Conservation (phyloP, 805 yeast genomes). For the Ogataea zsoltii region DNA sequence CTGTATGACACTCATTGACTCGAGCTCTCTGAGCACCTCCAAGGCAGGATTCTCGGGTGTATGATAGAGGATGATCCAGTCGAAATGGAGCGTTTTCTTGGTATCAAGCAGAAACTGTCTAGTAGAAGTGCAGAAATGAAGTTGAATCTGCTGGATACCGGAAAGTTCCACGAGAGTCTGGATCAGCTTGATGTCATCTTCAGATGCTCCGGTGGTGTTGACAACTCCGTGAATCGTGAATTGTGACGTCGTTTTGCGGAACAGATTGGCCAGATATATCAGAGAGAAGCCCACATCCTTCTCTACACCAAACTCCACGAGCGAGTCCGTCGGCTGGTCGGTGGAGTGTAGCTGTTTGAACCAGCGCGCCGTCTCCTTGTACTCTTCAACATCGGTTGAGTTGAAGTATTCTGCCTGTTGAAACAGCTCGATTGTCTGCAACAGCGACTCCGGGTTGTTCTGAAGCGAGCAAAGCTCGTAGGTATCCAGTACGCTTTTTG, state of each 20-base stretch:
- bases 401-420: constrained; percentile 7
- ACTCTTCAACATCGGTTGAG: constrained; percentile 4
- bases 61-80: constrained; percentile 26
- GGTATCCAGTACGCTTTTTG: constrained; percentile 6
- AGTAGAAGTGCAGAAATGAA: constrained; percentile 7
- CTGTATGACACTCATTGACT: constrained; percentile 22
- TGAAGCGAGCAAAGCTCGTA: constrained; percentile 12
- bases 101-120: constrained; percentile 2
- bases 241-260: constrained; percentile 11
- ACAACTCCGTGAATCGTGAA: constrained; percentile 21
- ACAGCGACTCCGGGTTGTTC: constrained; percentile 21
- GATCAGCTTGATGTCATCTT: constrained; percentile 12
- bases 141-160: constrained; percentile 18
- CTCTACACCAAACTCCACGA: constrained; percentile 20
- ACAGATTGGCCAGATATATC: constrained; percentile 19
- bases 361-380: constrained; percentile 1
- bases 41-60: constrained; percentile 11
- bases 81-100: constrained; percentile 2
- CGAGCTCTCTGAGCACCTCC: constrained; percentile 20
- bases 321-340: constrained; percentile 12
- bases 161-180: constrained; percentile 20
- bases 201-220: constrained; percentile 5
- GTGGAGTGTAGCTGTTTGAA: constrained; percentile 11
- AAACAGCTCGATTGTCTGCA: constrained; percentile 23
- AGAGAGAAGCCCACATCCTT: constrained; percentile 26